Evolutionary conservation across 768 basidiomycete species (phyloP).

Genomic region (Amanita jacksonii): DNA sequence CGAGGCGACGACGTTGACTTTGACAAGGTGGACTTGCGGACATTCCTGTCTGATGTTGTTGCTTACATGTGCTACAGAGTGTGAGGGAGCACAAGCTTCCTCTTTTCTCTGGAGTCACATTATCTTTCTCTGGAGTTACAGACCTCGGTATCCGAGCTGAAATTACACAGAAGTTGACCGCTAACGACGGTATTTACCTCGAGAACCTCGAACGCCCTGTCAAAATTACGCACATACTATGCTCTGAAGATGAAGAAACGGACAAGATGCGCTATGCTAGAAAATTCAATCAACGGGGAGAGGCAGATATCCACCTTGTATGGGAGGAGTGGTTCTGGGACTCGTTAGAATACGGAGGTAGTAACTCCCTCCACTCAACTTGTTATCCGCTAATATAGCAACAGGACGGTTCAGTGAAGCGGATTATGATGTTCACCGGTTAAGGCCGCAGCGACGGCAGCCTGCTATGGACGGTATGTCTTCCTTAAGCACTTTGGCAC

Average conservation of each 20-base stretch:
- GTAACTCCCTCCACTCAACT: slow-evolving; percentile 6
- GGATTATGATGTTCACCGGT: slow-evolving; percentile 46
- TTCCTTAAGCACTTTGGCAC: slow-evolving; percentile 14
- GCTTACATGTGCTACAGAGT: slow-evolving; percentile 32
- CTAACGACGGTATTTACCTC: slow-evolving; percentile 58
- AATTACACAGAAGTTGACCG: slow-evolving; percentile 51
- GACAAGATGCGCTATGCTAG: slow-evolving; percentile 76
- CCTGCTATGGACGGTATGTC: slow-evolving; percentile 18
- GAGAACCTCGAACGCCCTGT: slow-evolving; percentile 73
- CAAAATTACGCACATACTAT: slow-evolving; percentile 78
- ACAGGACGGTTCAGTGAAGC: slow-evolving; percentile 57
- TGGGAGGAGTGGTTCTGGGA: slow-evolving; percentile 99
- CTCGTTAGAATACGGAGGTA: slow-evolving; percentile 66
- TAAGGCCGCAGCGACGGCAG: slow-evolving; percentile 47
- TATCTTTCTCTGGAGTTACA: slow-evolving; percentile 72
- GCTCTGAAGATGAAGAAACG: slow-evolving; percentile 54
- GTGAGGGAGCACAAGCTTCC: slow-evolving; percentile 53
- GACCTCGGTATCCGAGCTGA: slow-evolving; percentile 49
- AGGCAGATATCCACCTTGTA: slow-evolving; percentile 67
- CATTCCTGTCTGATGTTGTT: not conserved
- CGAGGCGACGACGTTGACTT: slow-evolving; percentile 72
- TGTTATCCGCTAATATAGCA: slow-evolving; percentile 1
- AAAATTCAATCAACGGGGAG: slow-evolving; percentile 59
- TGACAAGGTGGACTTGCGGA: slow-evolving; percentile 35
- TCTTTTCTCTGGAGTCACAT: slow-evolving; percentile 57